Conservation (phyloP, 202 grass and related monocot species). For the Panicum virgatum region DNA sequence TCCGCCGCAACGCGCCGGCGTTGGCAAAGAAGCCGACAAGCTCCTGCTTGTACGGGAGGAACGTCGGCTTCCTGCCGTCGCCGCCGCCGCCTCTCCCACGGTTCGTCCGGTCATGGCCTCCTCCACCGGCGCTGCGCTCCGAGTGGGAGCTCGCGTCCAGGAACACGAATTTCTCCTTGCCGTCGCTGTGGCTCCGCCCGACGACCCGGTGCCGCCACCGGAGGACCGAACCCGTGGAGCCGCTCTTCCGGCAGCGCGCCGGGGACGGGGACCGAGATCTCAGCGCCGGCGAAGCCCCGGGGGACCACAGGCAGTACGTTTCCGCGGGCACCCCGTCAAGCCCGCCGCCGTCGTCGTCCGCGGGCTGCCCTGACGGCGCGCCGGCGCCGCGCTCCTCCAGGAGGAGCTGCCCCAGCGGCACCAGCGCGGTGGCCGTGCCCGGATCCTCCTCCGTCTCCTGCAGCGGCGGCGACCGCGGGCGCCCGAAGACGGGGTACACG, state of each 20-base stretch:
- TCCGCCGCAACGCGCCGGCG: conserved; percentile 32
- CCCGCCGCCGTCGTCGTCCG: not conserved
- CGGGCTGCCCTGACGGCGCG: not conserved
- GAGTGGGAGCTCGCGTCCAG: conserved; percentile 17
- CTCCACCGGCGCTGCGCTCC: not conserved
- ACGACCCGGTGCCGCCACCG: too few species aligned
- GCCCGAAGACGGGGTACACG: conserved; percentile 60
- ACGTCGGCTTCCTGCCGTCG: conserved; percentile 37
- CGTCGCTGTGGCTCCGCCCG: too few species aligned
- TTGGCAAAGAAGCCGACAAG: conserved; percentile 51
- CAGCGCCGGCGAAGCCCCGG: conserved; percentile 6
- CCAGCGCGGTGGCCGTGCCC: not conserved
- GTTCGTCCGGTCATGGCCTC: conserved; percentile 31
- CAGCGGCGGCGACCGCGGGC: conserved; percentile 11
- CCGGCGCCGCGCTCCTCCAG: conserved; percentile 35
- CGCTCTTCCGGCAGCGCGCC: too few species aligned
- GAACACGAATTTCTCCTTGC: too few species aligned
- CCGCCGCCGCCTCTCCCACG: conserved; percentile 10
- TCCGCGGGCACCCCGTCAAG: not conserved
- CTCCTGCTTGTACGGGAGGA: conserved; percentile 60
- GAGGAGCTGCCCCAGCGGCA: conserved; percentile 42
- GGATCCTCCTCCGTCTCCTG: not conserved
- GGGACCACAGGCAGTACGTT: conserved; percentile 33
- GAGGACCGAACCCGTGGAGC: too few species aligned
- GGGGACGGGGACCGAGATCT: too few species aligned